Conservation (phyloP, 192 early-diverging fungal genomes). For the Mortierella claussenii region DNA sequence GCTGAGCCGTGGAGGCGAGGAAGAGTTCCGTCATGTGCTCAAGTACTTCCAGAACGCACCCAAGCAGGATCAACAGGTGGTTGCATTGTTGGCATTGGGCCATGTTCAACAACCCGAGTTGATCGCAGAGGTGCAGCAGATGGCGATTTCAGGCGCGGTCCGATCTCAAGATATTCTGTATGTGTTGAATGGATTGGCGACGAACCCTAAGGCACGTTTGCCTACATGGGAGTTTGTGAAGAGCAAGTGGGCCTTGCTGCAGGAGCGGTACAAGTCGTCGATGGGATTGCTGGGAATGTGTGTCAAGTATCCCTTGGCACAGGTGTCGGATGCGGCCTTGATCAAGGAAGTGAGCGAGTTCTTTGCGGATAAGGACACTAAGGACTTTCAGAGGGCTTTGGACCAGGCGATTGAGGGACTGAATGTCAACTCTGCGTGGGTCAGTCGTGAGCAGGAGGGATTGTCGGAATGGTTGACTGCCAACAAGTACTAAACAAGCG, state of each 20-base stretch:
- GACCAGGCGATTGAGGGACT: slow-evolving; percentile 80
- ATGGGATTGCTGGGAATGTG: slow-evolving; percentile 57
- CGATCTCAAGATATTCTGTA: slow-evolving; percentile 78
- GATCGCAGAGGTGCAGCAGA: slow-evolving; percentile 67
- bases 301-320: slow-evolving; percentile 50
- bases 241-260: slow-evolving; percentile 64
- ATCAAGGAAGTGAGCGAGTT: slow-evolving; percentile 74
- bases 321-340: slow-evolving; percentile 52
- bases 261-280: slow-evolving; percentile 52
- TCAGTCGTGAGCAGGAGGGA: slow-evolving; percentile 63
- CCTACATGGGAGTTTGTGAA: slow-evolving; percentile 76
- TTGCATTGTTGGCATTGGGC: slow-evolving; percentile 74
- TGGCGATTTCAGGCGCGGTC: slow-evolving; percentile 73
- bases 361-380: slow-evolving; percentile 72
- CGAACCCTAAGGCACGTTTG: slow-evolving; percentile 66
- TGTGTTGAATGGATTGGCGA: slow-evolving; percentile 53
- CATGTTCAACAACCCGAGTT: slow-evolving; percentile 65
- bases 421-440: slow-evolving; percentile 68
- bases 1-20: slow-evolving; percentile 67
- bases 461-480: slow-evolving; percentile 58
- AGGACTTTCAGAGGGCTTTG: slow-evolving; percentile 72
- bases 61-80: slow-evolving; percentile 74
- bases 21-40: slow-evolving; percentile 71
- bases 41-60: slow-evolving; percentile 67
- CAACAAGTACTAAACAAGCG: slow-evolving; percentile 30